Conservation (phyloP, 2,329 filamentous ascomycete genomes). For the Pseudocercospora cruenta region DNA sequence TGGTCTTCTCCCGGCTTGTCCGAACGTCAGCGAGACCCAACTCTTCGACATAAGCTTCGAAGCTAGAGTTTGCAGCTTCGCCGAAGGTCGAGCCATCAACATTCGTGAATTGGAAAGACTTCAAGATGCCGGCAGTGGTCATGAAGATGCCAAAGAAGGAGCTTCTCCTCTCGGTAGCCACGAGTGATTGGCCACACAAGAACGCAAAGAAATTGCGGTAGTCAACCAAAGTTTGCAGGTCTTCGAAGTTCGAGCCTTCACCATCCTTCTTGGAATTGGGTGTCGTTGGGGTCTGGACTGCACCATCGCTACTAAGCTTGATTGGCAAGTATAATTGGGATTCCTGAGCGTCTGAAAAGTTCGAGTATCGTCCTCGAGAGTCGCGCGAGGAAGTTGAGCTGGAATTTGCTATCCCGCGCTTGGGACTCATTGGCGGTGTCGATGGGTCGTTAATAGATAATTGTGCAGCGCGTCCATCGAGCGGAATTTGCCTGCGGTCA, state of each 20-base stretch:
- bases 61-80: slow-evolving; percentile 65
- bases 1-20: slow-evolving; percentile 80
- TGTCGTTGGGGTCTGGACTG: slow-evolving; percentile 33
- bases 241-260: slow-evolving; percentile 46
- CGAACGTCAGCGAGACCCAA: slow-evolving; percentile 78
- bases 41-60: slow-evolving; percentile 76
- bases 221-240: slow-evolving; percentile 59
- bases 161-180: slow-evolving; percentile 59
- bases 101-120: slow-evolving; percentile 63
- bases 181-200: slow-evolving; percentile 62
- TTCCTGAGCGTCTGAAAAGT: slow-evolving; percentile 55
- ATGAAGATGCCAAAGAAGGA: slow-evolving; percentile 65
- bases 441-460: slow-evolving; percentile 34
- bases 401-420: slow-evolving; percentile 24
- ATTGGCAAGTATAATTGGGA: slow-evolving; percentile 64
- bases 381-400: slow-evolving; percentile 36
- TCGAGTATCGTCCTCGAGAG: slow-evolving; percentile 50
- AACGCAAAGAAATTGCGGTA: slow-evolving; percentile 69
- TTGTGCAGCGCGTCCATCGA: slow-evolving; percentile 35
- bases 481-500: slow-evolving; percentile 39
- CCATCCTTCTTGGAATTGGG: slow-evolving; percentile 17
- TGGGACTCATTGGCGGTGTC: slow-evolving; percentile 37
- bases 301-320: slow-evolving; percentile 55
- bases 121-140: slow-evolving; percentile 61
- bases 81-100: slow-evolving; percentile 66